Base-by-base conservation (phyloP, 1,284 basidiomycete genomes). In the Irpex rosettiformis region DNA sequence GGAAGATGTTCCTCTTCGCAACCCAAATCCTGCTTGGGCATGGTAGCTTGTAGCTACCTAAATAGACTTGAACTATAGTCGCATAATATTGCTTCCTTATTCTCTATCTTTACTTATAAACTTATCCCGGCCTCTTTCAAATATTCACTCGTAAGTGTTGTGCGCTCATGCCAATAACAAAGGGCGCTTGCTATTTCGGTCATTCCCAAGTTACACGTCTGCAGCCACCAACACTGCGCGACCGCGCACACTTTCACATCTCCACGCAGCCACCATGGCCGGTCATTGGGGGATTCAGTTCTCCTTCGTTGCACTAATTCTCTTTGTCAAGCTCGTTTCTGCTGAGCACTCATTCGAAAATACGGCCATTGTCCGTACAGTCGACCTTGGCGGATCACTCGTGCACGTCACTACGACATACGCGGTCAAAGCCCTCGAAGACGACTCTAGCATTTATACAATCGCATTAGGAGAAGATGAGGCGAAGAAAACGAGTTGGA, bases 351-450 rank as follows among this genome's bases (percentile, higher is more conserved):
- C 85, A 3, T 96, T 90, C 75, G 85, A 92, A 80, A 96, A 96
- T 69, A 91, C 88, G 18, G 91, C 88, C 59, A 81, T 97, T 62
- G 89, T 93, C 22, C 88, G 93, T 66, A 88, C 89, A 8, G 78
- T 94, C 63, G 94, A 96, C 68, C 88, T 96, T 43, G 93, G 90
- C 43, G 94, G 94, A 60, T 81, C 93, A 28, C 81, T 93, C 25
- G 88, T 93, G 56, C 87, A 89, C 73, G 84, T 94, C 76, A 90
- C 86, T 52, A 96, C 94, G 52, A 91, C 92, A 58, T 96, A 91
- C 74, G 88, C 91, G 18, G 82, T 92, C 70, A 91, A 86, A 72
- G 83, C 90, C 52, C 78, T 89, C 27, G 80, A 84, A 62, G 76
- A 84, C 62, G 80, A 76, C 51, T 80, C 85, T 7, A 80, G 79